Evolutionary conservation across 2,329 filamentous ascomycete species (phyloP), one percentile per base, ranked within the genome.

Genomic region (Dryadomyces sulphureus): DNA sequence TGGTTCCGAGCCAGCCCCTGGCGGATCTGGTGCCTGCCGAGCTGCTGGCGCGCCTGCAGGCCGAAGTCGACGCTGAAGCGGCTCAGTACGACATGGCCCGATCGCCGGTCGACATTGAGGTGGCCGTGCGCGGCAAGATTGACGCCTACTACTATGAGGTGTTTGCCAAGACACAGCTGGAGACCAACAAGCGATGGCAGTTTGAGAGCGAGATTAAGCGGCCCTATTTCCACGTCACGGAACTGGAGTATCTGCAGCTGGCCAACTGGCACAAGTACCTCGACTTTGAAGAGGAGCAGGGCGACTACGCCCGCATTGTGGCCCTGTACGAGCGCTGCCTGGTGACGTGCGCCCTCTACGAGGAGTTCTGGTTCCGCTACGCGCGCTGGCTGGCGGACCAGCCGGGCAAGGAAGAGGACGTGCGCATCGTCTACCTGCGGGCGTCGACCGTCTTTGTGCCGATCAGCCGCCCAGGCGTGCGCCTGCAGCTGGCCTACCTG

Each of bases 281-380:
- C 39, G 90, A 96, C 59, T 96, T 93, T 55, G 92, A 98, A 60
- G 92, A 98, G 64, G 65, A 73, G 0, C 83, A 94, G 61, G 87
- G 84, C 45, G 78, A 89, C 48, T 86, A 79, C 53, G 64, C 70
- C 14, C 77, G 92, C 49, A 81, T 74, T 40, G 75, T 84, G 6
- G 92, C 92, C 57, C 66, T 98, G 27, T 96, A 98, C 60, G 92
- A 98, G 67, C 81, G 92, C 44, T 96, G 89, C 56, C 65, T 98
- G 45, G 86, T 94, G 32, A 90, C 87, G 0, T 93, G 86, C 57
- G 90, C 92, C 16, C 83, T 93, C 54, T 95, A 98, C 59, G 90
- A 96, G 43, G 90, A 96, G 59, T 94, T 96, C 62, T 98, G 92
- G 92, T 79, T 94, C 56, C 83, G 92, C n/a, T 98, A 94, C 62